Percentiles rank a stretch among this genome's conserved stretches.
phyloP scores from a whole-genome alignment of 2,329 filamentous ascomycete genomes.

The Apiospora sp. region DNA sequence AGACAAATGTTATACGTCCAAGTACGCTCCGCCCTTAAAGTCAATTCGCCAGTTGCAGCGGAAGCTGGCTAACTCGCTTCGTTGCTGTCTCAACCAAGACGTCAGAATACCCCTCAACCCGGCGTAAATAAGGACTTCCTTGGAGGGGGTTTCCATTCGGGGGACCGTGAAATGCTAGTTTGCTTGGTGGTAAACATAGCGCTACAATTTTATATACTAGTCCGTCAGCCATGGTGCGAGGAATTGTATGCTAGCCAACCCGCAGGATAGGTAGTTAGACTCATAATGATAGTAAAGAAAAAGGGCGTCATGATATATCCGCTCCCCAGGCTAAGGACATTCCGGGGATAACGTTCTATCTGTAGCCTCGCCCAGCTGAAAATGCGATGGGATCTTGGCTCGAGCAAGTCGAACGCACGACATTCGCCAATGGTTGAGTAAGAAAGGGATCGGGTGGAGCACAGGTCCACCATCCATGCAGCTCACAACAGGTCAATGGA shows the following conservation, averaged over 20 bases:
- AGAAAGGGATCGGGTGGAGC: slow-evolving; percentile 1
- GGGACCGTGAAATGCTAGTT: background rate
- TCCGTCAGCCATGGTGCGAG: background rate
- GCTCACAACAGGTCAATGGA: slow-evolving; percentile 12
- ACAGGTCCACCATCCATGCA: background rate
- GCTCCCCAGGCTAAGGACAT: background rate
- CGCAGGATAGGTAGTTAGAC: background rate
- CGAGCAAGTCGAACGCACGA: slow-evolving; percentile 5
- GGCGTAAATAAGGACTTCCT: background rate
- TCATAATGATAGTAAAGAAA: background rate
- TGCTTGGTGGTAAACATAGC: background rate
- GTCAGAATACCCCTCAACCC: background rate
- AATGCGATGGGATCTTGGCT: slow-evolving; percentile 19
- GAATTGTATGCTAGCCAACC: background rate
- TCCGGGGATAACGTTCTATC: slow-evolving; percentile 4
- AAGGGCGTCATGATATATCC: background rate
- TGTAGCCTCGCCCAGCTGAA: slow-evolving; percentile 11
- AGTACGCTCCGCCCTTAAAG: background rate
- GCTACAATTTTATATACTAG: background rate
- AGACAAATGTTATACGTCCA: background rate
- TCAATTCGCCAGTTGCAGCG: background rate
- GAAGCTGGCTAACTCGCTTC: background rate
- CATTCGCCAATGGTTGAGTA: slow-evolving; percentile 6
- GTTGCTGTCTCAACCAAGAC: slow-evolving; percentile 3
- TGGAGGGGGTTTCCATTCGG: background rate